These are phyloP conservation scores for Ceratocystiopsis minuta DNA, from an alignment of 2,329 filamentous ascomycete genomes.

Conservation along the genomic window DNA sequence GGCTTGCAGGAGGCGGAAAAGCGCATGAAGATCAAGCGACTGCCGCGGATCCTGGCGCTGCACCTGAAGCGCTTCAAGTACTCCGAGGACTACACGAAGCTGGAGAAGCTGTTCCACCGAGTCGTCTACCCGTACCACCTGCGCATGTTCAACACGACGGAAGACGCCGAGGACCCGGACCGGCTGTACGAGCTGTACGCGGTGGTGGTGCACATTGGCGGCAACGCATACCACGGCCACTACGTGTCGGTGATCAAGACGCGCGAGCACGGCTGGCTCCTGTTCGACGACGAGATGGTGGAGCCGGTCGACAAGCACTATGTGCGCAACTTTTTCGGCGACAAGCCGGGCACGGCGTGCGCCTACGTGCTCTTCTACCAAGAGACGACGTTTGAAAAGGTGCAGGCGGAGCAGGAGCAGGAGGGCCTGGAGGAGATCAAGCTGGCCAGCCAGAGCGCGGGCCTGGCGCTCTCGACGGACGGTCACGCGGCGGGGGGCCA, in stretches of 20 bases:
- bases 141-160: constrained; percentile 91
- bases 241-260: constrained; percentile 98
- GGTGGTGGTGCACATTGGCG: constrained; percentile 91
- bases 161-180: constrained; percentile 85
- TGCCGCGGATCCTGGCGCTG: constrained; percentile 79
- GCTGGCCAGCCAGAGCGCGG: constrained; percentile 37
- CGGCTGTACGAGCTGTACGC: constrained; percentile 91
- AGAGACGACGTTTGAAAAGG: constrained; percentile 57
- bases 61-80: constrained; percentile 98
- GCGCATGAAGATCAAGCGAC: constrained; percentile 93
- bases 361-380: constrained; percentile 98
- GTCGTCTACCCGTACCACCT: constrained; percentile 96
- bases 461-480: constrained; percentile 23
- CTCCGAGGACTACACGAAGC: constrained; percentile 78
- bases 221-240: constrained; percentile 91
- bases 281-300: constrained; percentile 97
- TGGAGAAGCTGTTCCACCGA: constrained; percentile 92
- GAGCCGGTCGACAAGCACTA: constrained; percentile 95
- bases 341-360: constrained; percentile 76
- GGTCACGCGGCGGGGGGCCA: constrained; percentile 21
- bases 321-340: constrained; percentile 92
- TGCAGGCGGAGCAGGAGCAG: constrained; percentile 62
- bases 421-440: constrained; percentile 51
- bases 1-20: constrained; percentile 96
- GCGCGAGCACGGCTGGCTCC: constrained; percentile 80